Base-by-base conservation (phyloP, 75 land plant genomes). In the Larix kaempferi region DNA sequence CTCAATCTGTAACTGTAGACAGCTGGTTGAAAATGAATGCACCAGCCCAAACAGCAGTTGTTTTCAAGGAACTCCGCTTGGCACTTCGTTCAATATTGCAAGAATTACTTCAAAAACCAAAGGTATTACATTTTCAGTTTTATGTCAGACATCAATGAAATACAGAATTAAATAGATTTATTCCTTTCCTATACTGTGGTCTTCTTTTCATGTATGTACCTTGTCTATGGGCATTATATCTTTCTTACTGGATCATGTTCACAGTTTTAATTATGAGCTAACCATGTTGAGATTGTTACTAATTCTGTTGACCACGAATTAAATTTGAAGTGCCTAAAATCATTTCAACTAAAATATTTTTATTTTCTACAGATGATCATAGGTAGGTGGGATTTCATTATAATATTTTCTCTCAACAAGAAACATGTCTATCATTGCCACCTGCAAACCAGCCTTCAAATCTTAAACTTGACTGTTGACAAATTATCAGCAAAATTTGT, bases 1-100 rank as follows among this genome's bases (percentile, higher is more conserved):
- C 87, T 27, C 94, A 96, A 75, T 55, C 84, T 17, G 87, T 91
- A 21, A 85, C 79, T 39, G 85, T 95, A 66, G 98, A 95, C 85
- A 89, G 88, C 14, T 95, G 98, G 96, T 75, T 95, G 66, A 90
- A 93, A 75, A 74, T 95, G 84, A 85, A 79, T 74, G 92, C 93
- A 35, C 89, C 98, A 55, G 98, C 98, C 25, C 96, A 93, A 76
- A 90, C 85, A 74, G 98, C 94, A 76, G 98, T 95, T 65, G 82
- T 93, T 12, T 94, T 93, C 61, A 95, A 95, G 79, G 91, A 95
- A 86, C 94, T 95, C 11, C 89, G 98, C 16, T 22, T 60, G 58
- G 85, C 92, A 56, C 92, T 95, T 49, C 82, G 92, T 72, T 82
- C 85, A 58, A 83, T 95, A 39, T 71, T 95, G 57, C 85, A 91